Evolutionary conservation across 768 basidiomycete species (phyloP), one percentile per base, ranked within the genome.

Genomic region (Suillus subalutaceus): DNA sequence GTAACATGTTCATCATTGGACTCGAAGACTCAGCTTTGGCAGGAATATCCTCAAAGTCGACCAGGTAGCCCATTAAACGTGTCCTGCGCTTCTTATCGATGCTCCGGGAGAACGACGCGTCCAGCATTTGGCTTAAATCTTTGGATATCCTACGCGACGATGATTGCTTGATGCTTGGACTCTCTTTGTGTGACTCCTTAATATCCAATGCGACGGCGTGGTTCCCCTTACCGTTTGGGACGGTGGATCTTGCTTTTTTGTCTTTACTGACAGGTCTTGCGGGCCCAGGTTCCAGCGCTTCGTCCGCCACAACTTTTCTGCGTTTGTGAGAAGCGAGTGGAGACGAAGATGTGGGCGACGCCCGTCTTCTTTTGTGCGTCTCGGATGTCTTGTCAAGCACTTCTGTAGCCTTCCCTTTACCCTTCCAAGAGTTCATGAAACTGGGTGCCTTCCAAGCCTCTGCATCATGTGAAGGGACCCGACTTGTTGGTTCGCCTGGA

Each of bases 401-500:
- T 35, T 64, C 59, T 43, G 18, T 30, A 6, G 44, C 63, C 35
- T 44, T 63, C 26, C 64, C 20, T 63, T 64, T 48, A n/a, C 60
- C 66, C 50, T 70, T 73, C 9, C 23, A 9, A 50, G 32, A 52
- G 18, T 38, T 66, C 61, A 79, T 70, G 64, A 78, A 78, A 57
- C 76, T 78, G 13, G 77, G 77, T 26, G 70, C 63, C 59, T 73
- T 74, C 77, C 77, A 78, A 59, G 76, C 67, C 26, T 66, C 68
- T 6, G 73, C 38, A 58, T 79, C 71, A 44, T 78, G 78, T 48
- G 44, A 57, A 32, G 68, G 63, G 40, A 50, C 38, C 13, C 55
- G 23, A 18, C 43, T 48, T 18, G 59, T 41, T 68, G 65, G 20
- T 63, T 37, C 9, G 9, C 18, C 41, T n/a, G 26, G 58, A 41